phyloP scores from a whole-genome alignment of 495 filamentous ascomycete species.

The Penicillium riverlandense region DNA sequence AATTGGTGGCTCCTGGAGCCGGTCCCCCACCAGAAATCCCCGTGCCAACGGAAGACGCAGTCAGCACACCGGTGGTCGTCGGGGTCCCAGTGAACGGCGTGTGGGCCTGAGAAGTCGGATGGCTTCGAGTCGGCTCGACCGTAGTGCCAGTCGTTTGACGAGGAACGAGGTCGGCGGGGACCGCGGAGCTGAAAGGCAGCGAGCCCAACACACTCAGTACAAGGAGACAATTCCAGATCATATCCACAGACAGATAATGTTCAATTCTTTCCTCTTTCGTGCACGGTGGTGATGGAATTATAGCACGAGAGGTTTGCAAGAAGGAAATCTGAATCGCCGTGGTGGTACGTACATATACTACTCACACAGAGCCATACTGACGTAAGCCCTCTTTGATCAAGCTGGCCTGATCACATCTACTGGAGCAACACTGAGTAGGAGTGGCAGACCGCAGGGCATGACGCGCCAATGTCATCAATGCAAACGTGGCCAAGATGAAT shows the following conservation, averaged over 20 bases:
- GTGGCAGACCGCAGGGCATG: too few relatives aligned
- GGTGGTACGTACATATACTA: not conserved
- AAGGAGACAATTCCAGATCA: slow-evolving; percentile 5
- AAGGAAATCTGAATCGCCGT: too few relatives aligned
- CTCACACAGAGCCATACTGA: too few relatives aligned
- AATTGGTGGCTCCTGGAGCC: slow-evolving; percentile 47
- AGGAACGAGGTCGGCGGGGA: not conserved
- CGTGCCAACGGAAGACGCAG: slow-evolving; percentile 38
- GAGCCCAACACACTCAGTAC: slow-evolving; percentile 10
- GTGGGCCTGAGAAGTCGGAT: slow-evolving; percentile 26
- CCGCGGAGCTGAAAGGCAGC: slow-evolving; percentile 4
- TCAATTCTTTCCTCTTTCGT: not conserved
- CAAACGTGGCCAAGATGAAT: too few relatives aligned
- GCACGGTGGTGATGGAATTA: too few relatives aligned
- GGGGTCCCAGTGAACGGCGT: slow-evolving; percentile 53
- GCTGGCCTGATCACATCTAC: too few relatives aligned
- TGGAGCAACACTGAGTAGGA: too few relatives aligned
- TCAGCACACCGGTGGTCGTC: slow-evolving; percentile 52
- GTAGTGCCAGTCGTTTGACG: slow-evolving; percentile 1
- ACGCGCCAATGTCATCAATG: too few relatives aligned
- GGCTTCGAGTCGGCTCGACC: slow-evolving; percentile 14
- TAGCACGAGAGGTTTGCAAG: too few relatives aligned
- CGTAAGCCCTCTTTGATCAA: too few relatives aligned
- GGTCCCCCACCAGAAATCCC: slow-evolving; percentile 39
- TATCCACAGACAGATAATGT: not conserved